These are phyloP conservation scores for Trametes polyzona DNA, from an alignment of 1,284 basidiomycete genomes.

Conservation along the genomic window DNA sequence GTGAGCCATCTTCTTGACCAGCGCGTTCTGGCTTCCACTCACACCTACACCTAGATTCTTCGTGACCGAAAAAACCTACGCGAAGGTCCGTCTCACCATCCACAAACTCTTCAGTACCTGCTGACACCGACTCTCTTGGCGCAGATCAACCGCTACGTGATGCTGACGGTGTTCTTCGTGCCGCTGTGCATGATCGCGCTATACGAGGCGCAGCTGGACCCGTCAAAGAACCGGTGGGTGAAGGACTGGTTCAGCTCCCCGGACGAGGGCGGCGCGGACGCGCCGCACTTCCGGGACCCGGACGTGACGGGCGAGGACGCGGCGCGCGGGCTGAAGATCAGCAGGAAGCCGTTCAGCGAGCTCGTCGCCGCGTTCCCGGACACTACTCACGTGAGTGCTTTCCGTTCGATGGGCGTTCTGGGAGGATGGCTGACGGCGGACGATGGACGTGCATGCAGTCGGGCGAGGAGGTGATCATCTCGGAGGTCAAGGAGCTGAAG, in stretches of 20 bases:
- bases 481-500: conserved; percentile 65
- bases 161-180: conserved; percentile 80
- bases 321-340: conserved; percentile 64
- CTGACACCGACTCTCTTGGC: background rate
- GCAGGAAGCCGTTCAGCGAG: conserved; percentile 75
- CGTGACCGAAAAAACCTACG: conserved; percentile 55
- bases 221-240: conserved; percentile 62
- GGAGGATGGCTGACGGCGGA: conserved; percentile 8
- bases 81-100: conserved; percentile 45
- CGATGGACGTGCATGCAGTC: conserved; percentile 52
- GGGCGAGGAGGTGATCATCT: conserved; percentile 67
- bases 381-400: conserved; percentile 60
- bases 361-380: conserved; percentile 81
- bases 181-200: conserved; percentile 78
- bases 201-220: conserved; percentile 67
- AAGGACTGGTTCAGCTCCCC: conserved; percentile 66
- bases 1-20: conserved; percentile 45
- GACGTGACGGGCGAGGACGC: conserved; percentile 63
- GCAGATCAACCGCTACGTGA: conserved; percentile 77
- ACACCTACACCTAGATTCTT: conserved; percentile 46
- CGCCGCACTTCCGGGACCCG: conserved; percentile 59
- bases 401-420: background rate
- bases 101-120: background rate
- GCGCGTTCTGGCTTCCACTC: background rate
- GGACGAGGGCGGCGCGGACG: conserved; percentile 72